Base-by-base conservation (phyloP, 495 filamentous ascomycete genomes). In the Viridothelium virens region DNA sequence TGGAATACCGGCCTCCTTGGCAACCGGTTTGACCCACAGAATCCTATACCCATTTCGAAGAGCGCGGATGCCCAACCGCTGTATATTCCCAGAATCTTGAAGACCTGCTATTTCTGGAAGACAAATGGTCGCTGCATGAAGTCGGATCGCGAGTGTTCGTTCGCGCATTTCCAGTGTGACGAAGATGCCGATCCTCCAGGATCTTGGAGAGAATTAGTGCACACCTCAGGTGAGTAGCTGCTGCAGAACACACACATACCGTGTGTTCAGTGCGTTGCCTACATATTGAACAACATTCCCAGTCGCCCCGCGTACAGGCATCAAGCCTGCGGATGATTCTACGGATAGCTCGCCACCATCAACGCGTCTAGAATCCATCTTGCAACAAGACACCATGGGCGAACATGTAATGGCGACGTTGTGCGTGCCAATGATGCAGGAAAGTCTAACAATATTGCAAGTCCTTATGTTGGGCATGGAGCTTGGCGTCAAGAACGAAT, bases 91-190 rank as follows among this genome's bases (percentile, higher is more conserved):
- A 53, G 53, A 16, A 18, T 46, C 6, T 12, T 44, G 37, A 64
- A 44, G 11, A 36, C 37, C 1, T 46, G 63, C 31, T 64, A 12
- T 9, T 44, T 18, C 25, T 34, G 38, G 25, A 34, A 44, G 12
- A 63, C 38, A 18, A 7, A 14, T 14, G 62, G 59, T 9, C 11
- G 12, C 3, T 68, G 66, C 56, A 65, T 16, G 3, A 68, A 68
- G 38, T 14, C 37, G 7, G 63, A 59, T 12, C 33, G 38, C 3
- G 18, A 48, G 25, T 68, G 67, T 33, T 7, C 37, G 41, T 68
- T 62, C 53, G 63, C 67, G 6, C 67, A 68, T 59, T 36, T 53
- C 18, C 48, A 53, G 18, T 53, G 48, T 25, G 48, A 53, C 11
- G 48, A 53, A 53, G 48, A 53, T 25, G 9, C 48, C 18, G n/a